Evolutionary conservation across 257 asterid species (phyloP).

Genomic region (Ajuga chamaepitys): DNA sequence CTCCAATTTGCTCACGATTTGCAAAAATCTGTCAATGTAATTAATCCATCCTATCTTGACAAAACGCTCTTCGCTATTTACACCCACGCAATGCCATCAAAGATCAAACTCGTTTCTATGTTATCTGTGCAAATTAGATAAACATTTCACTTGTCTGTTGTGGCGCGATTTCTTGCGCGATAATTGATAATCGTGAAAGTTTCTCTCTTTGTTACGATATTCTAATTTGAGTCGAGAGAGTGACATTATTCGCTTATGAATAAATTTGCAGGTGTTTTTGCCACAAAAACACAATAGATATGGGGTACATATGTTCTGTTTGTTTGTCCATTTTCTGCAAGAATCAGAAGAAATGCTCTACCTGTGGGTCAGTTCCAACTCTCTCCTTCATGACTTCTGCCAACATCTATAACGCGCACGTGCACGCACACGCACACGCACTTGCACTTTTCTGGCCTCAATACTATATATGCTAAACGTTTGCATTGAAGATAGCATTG

Average conservation of each 20-base stretch:
- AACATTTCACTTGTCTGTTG: background rate
- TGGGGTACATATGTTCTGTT: constrained; percentile 93
- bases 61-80: too few species aligned
- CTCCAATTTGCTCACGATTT: too few species aligned
- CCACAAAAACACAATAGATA: constrained; percentile 88
- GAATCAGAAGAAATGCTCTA: constrained; percentile 85
- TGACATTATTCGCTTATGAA: background rate
- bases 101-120: too few species aligned
- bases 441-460: too few species aligned
- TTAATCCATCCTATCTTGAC: too few species aligned
- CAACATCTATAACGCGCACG: background rate
- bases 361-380: constrained; percentile 71
- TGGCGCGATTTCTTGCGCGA: background rate
- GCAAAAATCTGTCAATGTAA: too few species aligned
- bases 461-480: too few species aligned
- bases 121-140: too few species aligned
- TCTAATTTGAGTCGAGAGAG: background rate
- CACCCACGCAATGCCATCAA: too few species aligned
- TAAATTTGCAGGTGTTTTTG: constrained; percentile 67
- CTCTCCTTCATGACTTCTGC: background rate
- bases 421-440: too few species aligned
- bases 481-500: too few species aligned
- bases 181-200: background rate
- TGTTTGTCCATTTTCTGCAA: constrained; percentile 89
- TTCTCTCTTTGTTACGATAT: background rate